Evolutionary conservation across 257 asterid genomes (phyloP).

Genomic region (Apocynum venetum): DNA sequence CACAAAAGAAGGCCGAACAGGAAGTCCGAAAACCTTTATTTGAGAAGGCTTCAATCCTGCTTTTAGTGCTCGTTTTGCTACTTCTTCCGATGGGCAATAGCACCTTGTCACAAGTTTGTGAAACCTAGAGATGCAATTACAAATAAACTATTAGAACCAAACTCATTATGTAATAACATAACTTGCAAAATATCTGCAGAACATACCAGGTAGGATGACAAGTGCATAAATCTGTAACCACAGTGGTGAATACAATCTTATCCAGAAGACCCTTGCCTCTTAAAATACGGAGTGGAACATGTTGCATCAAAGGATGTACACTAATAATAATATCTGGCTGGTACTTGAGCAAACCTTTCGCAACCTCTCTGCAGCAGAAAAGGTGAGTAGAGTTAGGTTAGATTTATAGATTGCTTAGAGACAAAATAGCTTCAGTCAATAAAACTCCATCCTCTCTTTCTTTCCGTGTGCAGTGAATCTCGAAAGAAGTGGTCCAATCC

Average conservation of each 20-base stretch:
- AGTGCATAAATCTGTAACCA: slow-evolving; percentile 84
- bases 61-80: slow-evolving; percentile 87
- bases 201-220: slow-evolving; percentile 98
- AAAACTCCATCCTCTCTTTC: background rate
- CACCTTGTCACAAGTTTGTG: slow-evolving; percentile 99
- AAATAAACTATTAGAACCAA: slow-evolving; percentile 18
- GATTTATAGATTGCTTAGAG: background rate
- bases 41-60: slow-evolving; percentile 87
- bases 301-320: slow-evolving; percentile 99
- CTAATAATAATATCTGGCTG: slow-evolving; percentile 95
- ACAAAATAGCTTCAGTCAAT: background rate
- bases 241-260: slow-evolving; percentile 94
- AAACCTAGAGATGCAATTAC: slow-evolving; percentile 56
- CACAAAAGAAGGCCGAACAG: slow-evolving; percentile 94
- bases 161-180: background rate
- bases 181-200: slow-evolving; percentile 14
- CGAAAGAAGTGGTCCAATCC: too few relatives aligned
- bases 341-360: slow-evolving; percentile 92
- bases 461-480: too few relatives aligned
- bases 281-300: slow-evolving; percentile 92
- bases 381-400: slow-evolving; percentile 13
- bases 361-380: slow-evolving; percentile 70
- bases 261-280: slow-evolving; percentile 85
- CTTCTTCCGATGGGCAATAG: slow-evolving; percentile 95
- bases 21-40: slow-evolving; percentile 91